A percentile compares a stretch with the other conserved stretches of the same genome.
These are phyloP conservation scores for Conringia planisiliqua DNA, from an alignment of 345 rosid genomes.

Conservation along the genomic window DNA sequence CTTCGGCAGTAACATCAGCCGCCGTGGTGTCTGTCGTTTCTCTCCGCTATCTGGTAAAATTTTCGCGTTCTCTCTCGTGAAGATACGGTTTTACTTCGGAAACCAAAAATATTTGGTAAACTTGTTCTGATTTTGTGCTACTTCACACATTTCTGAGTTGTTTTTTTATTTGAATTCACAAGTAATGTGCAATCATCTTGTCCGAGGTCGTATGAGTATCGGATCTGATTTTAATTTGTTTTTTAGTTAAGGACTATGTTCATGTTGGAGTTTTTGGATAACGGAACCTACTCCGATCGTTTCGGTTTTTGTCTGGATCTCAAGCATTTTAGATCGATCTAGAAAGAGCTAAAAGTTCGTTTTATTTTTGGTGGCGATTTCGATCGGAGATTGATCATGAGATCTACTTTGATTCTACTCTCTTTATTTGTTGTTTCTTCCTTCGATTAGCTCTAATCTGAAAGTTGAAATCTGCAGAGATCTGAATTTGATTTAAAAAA, in stretches of 20 bases:
- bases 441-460: neutral
- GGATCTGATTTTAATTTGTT: slow-evolving; percentile 25
- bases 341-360: neutral
- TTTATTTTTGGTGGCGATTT: no score
- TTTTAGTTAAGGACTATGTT: neutral
- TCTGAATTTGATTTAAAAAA: slow-evolving; percentile 11
- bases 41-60: neutral
- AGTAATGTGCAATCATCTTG: neutral
- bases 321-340: neutral
- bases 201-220: neutral
- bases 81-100: neutral
- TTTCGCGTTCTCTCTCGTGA: neutral
- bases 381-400: neutral
- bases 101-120: neutral
- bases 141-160: neutral
- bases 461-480: slow-evolving; percentile 32
- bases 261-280: neutral
- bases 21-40: slow-evolving; percentile 18
- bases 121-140: neutral
- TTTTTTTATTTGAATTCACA: neutral
- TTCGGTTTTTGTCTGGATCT: slow-evolving; percentile 8
- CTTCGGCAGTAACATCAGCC: neutral
- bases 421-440: neutral
- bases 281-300: neutral
- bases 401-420: neutral